These are phyloP conservation scores for Tolypocladium capitatum DNA, from an alignment of 2,329 filamentous ascomycete genomes.

Conservation along the genomic window DNA sequence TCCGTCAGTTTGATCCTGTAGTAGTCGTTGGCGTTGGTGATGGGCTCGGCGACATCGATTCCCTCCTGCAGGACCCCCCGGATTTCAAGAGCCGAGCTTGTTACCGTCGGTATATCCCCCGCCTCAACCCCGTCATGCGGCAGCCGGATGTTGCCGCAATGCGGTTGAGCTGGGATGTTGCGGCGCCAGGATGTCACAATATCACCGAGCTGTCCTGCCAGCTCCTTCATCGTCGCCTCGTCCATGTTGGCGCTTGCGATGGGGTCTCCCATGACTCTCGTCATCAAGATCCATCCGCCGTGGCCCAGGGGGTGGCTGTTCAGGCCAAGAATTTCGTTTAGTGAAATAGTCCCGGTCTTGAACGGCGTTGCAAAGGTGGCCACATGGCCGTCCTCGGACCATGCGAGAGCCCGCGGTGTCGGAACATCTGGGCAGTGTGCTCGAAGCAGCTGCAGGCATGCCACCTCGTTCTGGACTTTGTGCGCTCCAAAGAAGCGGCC, in stretches of 20 bases:
- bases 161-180: constrained; percentile 6
- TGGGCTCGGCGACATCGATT: constrained; percentile 4
- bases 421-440: constrained; percentile 8
- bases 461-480: constrained; percentile 12
- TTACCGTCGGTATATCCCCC: not conserved
- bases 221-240: not conserved
- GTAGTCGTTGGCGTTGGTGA: constrained; percentile 3
- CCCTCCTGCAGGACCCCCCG: constrained; percentile 4
- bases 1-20: constrained; percentile 4
- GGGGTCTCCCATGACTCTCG: constrained; percentile 4
- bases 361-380: not conserved
- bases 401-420: constrained; percentile 7
- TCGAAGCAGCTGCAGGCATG: constrained; percentile 7
- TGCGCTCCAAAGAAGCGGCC: constrained; percentile 9
- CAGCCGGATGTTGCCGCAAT: constrained; percentile 7
- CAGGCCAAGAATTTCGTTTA: not conserved
- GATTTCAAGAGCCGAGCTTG: not conserved
- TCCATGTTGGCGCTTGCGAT: constrained; percentile 5
- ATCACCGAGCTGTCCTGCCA: constrained; percentile 7
- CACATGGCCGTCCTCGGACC: constrained; percentile 8
- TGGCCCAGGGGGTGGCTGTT: not conserved
- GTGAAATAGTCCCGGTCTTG: not conserved
- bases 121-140: not conserved
- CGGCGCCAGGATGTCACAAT: constrained; percentile 7
- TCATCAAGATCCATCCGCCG: constrained; percentile 11